Evolutionary conservation across 106 monocot genomes (phyloP), one percentile per base, ranked within the genome.

Genomic region (Platanthera guangdongensis): DNA sequence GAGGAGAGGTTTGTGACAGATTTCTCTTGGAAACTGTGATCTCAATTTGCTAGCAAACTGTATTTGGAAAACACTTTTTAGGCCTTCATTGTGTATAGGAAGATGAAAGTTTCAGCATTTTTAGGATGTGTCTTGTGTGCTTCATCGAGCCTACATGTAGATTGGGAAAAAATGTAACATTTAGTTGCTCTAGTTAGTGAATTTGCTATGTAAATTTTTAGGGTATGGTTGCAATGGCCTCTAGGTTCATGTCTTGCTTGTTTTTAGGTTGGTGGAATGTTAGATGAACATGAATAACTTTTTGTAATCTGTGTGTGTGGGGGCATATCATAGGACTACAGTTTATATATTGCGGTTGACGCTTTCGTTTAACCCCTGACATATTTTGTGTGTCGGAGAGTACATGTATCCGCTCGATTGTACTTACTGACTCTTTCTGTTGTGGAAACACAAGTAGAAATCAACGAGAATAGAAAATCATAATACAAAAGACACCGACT

Each of bases 1-100:
- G 21, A 51, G 72, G 10, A 72, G 21, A 47, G 22, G 11, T 72
- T 72, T 72, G 51, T 72, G 72, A 70, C n/a, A 47, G n/a, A 70
- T 70, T 70, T 70, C 47, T 45, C 7, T 47, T 48, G 15, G 70
- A 47, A 46, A 47, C 16, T 70, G 70, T 48, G 16, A 25, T 70
- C 14, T 13, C 13, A 5, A 6, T 70, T 70, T 70, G 65, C 12
- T 30, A 32, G 65, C 32, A 30, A 8, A 39, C 10, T 65, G 28
- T 9, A 65, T 10, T 25, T 65, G 25, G 25, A 65, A 30, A 32
- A 9, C 0, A 65, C 1, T 30, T 65, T 19, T 65, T 65, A 19
- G 32, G 9, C 32, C 65, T 12, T 65, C 16, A 14, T n/a, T n/a
- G 11, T 70, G 47, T 48, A 70, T 10, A 70, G 70, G 47, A 15